These are phyloP conservation scores for Trichosanthes truncata DNA, from an alignment of 306 rosid genomes.

Conservation along the genomic window DNA sequence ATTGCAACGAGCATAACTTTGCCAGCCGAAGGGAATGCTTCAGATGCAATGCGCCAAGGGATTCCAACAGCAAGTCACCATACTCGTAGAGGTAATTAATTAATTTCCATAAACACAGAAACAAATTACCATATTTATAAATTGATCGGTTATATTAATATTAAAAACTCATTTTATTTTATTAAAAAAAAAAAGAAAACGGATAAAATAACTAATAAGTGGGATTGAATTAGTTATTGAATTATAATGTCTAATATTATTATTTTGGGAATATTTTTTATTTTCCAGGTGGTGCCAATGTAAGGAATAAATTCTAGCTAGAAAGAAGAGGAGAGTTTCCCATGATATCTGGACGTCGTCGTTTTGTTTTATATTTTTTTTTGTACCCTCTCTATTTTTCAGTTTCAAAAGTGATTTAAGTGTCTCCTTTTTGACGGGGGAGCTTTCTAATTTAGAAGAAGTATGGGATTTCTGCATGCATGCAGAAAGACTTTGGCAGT, in stretches of 20 bases:
- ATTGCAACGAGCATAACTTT: conserved; percentile 88
- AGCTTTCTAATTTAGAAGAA: background rate
- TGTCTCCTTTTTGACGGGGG: background rate
- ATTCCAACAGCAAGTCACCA: conserved; percentile 46
- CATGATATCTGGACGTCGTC: conserved; percentile 1
- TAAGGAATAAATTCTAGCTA: conserved; percentile 2
- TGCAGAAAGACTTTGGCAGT: background rate
- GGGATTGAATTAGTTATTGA: background rate
- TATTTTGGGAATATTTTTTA: background rate
- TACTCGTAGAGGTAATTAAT: conserved; percentile 23
- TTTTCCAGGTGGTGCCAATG: conserved; percentile 5
- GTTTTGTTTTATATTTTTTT: background rate
- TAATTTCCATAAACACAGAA: background rate
- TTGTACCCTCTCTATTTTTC: background rate
- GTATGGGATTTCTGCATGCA: conserved; percentile 7
- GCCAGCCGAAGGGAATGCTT: conserved; percentile 77
- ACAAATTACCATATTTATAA: background rate
- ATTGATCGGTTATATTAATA: background rate
- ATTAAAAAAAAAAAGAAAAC: too few species aligned
- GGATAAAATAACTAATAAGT: background rate
- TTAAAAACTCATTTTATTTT: background rate
- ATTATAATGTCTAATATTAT: background rate
- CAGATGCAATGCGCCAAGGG: conserved; percentile 81
- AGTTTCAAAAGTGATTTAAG: background rate
- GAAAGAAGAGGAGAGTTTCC: conserved; percentile 8